Evolutionary conservation across 495 filamentous ascomycete species (phyloP).

Genomic region (Penicillium angulare): DNA sequence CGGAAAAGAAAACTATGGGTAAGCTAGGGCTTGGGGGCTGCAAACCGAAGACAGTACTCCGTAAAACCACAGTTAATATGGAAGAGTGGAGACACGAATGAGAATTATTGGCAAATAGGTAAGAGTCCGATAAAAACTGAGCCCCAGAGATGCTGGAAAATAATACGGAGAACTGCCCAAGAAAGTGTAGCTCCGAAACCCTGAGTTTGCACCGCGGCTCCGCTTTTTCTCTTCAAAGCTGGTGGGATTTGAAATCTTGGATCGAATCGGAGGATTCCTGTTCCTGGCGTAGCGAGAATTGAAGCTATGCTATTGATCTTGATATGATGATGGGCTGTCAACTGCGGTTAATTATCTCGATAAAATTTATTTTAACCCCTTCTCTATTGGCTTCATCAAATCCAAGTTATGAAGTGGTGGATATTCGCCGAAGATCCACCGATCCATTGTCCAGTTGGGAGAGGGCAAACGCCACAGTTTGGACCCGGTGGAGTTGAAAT

Average conservation of each 20-base stretch:
- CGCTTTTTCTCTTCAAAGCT: constrained; percentile 3
- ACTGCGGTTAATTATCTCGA: too few species aligned
- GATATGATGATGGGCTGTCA: too few species aligned
- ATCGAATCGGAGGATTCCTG: constrained; percentile 6
- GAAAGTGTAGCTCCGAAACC: constrained; percentile 25
- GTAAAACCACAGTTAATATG: too few species aligned
- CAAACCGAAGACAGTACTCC: too few species aligned
- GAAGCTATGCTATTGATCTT: background rate
- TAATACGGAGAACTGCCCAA: constrained; percentile 14
- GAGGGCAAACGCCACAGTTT: background rate
- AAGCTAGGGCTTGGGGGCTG: too few species aligned
- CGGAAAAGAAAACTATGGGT: too few species aligned
- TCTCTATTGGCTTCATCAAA: background rate
- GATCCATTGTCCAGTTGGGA: background rate
- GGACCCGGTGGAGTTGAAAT: background rate
- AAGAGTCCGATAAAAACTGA: background rate
- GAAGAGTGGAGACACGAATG: too few species aligned
- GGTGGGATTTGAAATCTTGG: background rate
- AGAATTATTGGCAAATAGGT: background rate
- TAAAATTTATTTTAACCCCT: background rate
- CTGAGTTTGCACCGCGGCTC: constrained; percentile 13
- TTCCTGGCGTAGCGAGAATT: background rate
- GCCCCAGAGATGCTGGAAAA: constrained; percentile 1
- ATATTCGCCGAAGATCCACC: background rate
- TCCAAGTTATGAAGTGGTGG: too few species aligned